phyloP scores from a whole-genome alignment of 2,329 filamentous ascomycete species.

The Claviceps sp. region DNA sequence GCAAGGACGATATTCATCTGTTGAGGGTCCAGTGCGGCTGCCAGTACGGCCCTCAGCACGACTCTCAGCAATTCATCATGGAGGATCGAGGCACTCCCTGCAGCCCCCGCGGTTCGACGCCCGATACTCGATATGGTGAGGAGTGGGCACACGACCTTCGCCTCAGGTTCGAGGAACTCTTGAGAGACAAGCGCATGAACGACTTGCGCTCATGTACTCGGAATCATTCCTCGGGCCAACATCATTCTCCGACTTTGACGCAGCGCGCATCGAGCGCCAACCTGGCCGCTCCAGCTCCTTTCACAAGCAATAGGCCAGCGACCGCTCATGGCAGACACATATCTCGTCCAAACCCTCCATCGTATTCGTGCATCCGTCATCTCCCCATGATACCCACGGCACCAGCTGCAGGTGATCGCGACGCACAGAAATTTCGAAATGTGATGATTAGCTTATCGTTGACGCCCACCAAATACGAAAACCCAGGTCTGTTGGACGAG shows the following conservation, averaged over 20 bases:
- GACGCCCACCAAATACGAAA: slow-evolving; percentile 90
- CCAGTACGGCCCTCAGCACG: too few relatives aligned
- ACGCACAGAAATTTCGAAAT: slow-evolving; percentile 65
- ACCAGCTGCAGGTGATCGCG: slow-evolving; percentile 50
- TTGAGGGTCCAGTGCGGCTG: neutral
- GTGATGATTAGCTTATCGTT: slow-evolving; percentile 73
- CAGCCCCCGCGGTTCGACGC: slow-evolving; percentile 14
- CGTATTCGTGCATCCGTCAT: slow-evolving; percentile 36
- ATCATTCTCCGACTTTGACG: slow-evolving; percentile 40
- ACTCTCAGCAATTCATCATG: slow-evolving; percentile 16
- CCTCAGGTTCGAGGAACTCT: slow-evolving; percentile 71
- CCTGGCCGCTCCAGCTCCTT: slow-evolving; percentile 26
- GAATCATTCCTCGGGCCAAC: slow-evolving; percentile 45
- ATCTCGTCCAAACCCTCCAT: slow-evolving; percentile 26
- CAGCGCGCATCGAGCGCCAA: slow-evolving; percentile 38
- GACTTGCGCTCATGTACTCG: slow-evolving; percentile 46
- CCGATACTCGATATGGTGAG: slow-evolving; percentile 43
- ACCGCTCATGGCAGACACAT: slow-evolving; percentile 25
- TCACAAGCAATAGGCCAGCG: slow-evolving; percentile 29
- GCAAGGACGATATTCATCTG: neutral
- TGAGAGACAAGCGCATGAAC: slow-evolving; percentile 78
- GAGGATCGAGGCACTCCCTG: slow-evolving; percentile 24
- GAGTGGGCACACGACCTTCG: slow-evolving; percentile 68
- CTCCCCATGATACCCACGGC: slow-evolving; percentile 53
- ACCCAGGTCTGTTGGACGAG: slow-evolving; percentile 86